These are phyloP conservation scores for Imleria badia DNA, from an alignment of 768 basidiomycete genomes.

Conservation along the genomic window DNA sequence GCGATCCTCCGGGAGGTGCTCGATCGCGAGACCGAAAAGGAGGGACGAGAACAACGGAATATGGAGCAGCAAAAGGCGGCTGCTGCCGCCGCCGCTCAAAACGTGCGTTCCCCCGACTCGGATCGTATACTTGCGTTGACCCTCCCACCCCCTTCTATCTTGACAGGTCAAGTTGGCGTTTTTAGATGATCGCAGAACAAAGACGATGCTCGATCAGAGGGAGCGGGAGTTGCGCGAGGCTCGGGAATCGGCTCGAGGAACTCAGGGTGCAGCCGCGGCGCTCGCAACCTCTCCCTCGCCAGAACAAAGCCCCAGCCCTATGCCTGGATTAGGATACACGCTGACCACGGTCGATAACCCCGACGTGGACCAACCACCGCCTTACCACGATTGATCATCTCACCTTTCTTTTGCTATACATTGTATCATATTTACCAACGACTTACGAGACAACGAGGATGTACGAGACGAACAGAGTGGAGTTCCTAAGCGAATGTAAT, in stretches of 20 bases:
- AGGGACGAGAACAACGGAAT: slow-evolving; percentile 46
- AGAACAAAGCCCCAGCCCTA: neutral
- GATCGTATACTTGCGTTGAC: neutral
- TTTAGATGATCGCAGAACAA: slow-evolving; percentile 72
- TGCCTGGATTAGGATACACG: slow-evolving; percentile 29
- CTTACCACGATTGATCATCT: slow-evolving; percentile 14
- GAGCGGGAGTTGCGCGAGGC: slow-evolving; percentile 54
- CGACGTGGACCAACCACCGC: slow-evolving; percentile 20
- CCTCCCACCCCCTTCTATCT: neutral
- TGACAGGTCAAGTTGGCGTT: slow-evolving; percentile 75
- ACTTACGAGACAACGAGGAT: neutral
- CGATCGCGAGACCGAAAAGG: slow-evolving; percentile 47
- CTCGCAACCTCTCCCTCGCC: neutral
- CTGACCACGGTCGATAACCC: slow-evolving; percentile 11
- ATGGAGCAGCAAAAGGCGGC: slow-evolving; percentile 62
- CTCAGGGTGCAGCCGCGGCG: neutral
- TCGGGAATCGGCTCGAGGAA: slow-evolving; percentile 29
- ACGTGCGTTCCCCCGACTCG: slow-evolving; percentile 38
- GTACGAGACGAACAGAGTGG: neutral
- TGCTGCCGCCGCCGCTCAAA: slow-evolving; percentile 50
- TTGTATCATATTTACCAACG: slow-evolving; percentile 5
- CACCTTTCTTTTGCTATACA: neutral
- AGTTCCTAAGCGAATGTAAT: neutral
- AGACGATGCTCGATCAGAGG: slow-evolving; percentile 52
- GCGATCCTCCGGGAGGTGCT: slow-evolving; percentile 64